Conservation (phyloP, 169 alveolate species). For the Plasmodium inui region DNA sequence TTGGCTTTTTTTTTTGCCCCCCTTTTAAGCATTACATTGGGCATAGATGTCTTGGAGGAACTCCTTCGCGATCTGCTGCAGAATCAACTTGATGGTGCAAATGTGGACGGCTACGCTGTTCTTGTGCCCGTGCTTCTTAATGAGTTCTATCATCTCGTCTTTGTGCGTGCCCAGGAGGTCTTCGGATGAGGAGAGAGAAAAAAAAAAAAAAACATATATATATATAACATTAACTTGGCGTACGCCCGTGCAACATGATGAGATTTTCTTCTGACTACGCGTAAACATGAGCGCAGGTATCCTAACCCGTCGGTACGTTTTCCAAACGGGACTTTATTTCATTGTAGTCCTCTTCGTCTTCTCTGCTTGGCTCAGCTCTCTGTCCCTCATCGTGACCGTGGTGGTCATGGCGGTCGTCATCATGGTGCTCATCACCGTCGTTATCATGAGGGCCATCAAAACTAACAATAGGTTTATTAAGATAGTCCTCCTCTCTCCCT, state of each 20-base stretch:
- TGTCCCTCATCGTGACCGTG: neutral
- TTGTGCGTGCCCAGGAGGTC: constrained; percentile 10
- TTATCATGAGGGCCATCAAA: neutral
- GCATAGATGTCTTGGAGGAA: constrained; percentile 20
- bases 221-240: neutral
- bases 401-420: neutral
- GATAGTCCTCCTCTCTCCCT: neutral
- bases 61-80: constrained; percentile 64
- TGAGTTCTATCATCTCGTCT: constrained; percentile 38
- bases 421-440: neutral
- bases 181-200: neutral
- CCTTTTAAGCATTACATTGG: constrained; percentile 22
- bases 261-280: neutral
- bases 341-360: constrained; percentile 18
- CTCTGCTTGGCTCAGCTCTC: neutral
- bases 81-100: constrained; percentile 45
- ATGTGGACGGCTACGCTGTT: constrained; percentile 57
- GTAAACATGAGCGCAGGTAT: neutral
- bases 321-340: constrained; percentile 31
- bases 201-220: neutral
- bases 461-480: neutral
- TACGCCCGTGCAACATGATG: neutral
- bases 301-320: constrained; percentile 29
- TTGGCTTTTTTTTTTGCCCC: neutral
- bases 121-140: constrained; percentile 49